Conservation (phyloP, 2,329 filamentous ascomycete genomes). For the Calonectria pseudoturangicola region DNA sequence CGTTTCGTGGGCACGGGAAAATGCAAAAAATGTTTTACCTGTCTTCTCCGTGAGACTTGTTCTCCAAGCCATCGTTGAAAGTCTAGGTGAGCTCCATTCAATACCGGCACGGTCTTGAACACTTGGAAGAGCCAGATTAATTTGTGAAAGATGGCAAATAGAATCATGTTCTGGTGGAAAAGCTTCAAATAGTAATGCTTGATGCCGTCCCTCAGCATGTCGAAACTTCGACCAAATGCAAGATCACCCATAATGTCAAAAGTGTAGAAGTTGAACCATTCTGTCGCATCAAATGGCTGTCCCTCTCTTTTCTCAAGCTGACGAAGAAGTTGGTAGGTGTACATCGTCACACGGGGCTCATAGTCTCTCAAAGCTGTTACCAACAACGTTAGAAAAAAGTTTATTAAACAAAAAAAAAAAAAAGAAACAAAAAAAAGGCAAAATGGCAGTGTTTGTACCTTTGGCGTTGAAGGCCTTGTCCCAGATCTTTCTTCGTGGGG, state of each 20-base stretch:
- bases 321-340: slow-evolving; percentile 20
- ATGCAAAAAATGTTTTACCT: neutral
- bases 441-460: slow-evolving; percentile 8
- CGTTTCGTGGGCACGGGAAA: neutral
- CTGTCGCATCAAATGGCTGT: neutral
- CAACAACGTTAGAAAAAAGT: neutral
- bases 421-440: too few species aligned
- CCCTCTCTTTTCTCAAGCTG: slow-evolving; percentile 14
- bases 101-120: neutral
- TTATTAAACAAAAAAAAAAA: too few species aligned
- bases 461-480: slow-evolving; percentile 46
- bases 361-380: slow-evolving; percentile 38
- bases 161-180: slow-evolving; percentile 4
- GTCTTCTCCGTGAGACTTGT: slow-evolving; percentile 23
- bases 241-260: slow-evolving; percentile 48
- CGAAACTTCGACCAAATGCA: slow-evolving; percentile 43
- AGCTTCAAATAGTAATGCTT: slow-evolving; percentile 32
- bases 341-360: slow-evolving; percentile 39
- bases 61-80: slow-evolving; percentile 13
- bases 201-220: slow-evolving; percentile 20
- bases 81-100: neutral
- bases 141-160: slow-evolving; percentile 29
- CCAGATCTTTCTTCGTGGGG: slow-evolving; percentile 42
- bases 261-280: slow-evolving; percentile 42
- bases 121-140: slow-evolving; percentile 14